Evolutionary conservation across 2,329 filamentous ascomycete genomes (phyloP), one percentile per base, ranked within the genome.

Genomic region (Byssothecium circinans): DNA sequence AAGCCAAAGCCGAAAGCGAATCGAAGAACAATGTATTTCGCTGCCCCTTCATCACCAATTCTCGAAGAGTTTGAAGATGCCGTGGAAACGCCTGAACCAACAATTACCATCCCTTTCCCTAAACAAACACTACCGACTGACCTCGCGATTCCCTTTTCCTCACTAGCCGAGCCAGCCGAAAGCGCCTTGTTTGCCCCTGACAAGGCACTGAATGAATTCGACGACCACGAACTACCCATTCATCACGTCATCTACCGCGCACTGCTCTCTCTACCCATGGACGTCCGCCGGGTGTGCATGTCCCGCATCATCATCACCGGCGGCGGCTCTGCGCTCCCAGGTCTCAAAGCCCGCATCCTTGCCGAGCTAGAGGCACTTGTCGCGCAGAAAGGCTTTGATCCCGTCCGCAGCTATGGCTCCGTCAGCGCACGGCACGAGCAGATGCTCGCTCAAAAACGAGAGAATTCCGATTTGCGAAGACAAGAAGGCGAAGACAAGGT

Each of bases 281-380:
- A 99, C 69, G 84, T 91, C 3, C 84, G 94, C 19, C 86, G 88
- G 1, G 74, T 86, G 4, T 96, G 92, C 69, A 94, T 96, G 84
- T 85, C 91, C 1, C 87, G 92, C 32, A 88, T 97, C 37, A 77
- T 96, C 14, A 88, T 99, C 62, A 87, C 86, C 0, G 94, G 94
- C 25, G 90, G 90, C 2, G 87, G 87, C 39, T 84, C 90, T 5
- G 81, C 81, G 20, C 84, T 96, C 8, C 81, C 91, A 0, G 94
- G 94, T 1, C 74, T 99, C 20, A 90, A 89, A 56, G 78, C 80
- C 19, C 83, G 92, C 20, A 79, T 96, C 30, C 72, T 96, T 25
- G 81, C 87, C 47, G 91, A 97, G 60, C 73, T 97, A 1, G 79
- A 81, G 3, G 71, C 74, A 1, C 74, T 96, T 0, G 78, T 94